Conservation (phyloP, 371 early-diverging fungal genomes). For the Mortierella sp. region DNA sequence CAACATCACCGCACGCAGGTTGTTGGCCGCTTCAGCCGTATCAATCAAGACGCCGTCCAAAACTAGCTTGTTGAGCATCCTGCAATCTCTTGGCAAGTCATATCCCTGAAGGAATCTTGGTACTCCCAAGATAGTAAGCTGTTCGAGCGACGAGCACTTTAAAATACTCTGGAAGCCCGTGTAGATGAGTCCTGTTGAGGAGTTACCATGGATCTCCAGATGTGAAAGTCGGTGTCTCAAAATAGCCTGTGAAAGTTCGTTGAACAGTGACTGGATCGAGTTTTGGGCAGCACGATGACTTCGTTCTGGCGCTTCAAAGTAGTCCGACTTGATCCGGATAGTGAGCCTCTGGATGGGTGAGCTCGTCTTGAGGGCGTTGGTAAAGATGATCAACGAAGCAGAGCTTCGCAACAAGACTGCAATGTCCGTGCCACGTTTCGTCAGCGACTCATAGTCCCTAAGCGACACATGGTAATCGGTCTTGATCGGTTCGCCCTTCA, state of each 20-base stretch:
- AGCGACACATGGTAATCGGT: slow-evolving; percentile 13
- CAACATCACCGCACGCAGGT: neutral
- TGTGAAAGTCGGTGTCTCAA: neutral
- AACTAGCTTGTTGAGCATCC: slow-evolving; percentile 4
- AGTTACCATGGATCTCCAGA: slow-evolving; percentile 12
- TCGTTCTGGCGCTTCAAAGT: slow-evolving; percentile 15
- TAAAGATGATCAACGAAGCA: slow-evolving; percentile 19
- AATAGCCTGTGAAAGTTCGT: neutral
- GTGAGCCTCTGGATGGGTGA: neutral
- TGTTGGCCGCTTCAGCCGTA: slow-evolving; percentile 11
- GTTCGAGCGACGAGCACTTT: slow-evolving; percentile 8
- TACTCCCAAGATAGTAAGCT: slow-evolving; percentile 7
- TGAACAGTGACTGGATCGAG: slow-evolving; percentile 8
- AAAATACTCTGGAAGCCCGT: neutral
- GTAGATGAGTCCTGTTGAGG: neutral
- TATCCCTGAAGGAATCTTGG: slow-evolving; percentile 10
- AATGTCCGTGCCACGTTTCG: neutral
- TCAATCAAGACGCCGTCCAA: slow-evolving; percentile 10
- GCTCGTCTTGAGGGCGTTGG: slow-evolving; percentile 4
- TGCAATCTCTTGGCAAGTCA: slow-evolving; percentile 1
- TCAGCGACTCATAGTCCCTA: slow-evolving; percentile 12
- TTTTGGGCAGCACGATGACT: neutral
- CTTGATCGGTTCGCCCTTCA: slow-evolving; percentile 5
- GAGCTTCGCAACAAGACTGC: slow-evolving; percentile 5
- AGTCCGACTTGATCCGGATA: slow-evolving; percentile 12